Conservation (phyloP, 225 moss, liverwort and hornwort genomes). For the Marchantia paleacea region DNA sequence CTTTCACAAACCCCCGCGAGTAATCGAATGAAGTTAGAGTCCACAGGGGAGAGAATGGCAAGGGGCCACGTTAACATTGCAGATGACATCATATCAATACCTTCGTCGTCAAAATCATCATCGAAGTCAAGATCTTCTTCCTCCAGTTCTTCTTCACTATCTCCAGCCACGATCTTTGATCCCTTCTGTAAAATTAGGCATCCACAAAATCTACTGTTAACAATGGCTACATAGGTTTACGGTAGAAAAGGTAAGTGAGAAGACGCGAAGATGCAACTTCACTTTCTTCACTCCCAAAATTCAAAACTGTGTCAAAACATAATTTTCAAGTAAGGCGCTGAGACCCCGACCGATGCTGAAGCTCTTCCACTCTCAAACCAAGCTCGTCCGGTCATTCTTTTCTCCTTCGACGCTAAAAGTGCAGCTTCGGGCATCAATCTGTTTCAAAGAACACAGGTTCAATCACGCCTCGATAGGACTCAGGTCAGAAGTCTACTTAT, state of each 20-base stretch:
- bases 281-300: not conserved
- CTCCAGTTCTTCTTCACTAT: conserved; percentile 54
- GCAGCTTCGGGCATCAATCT: conserved; percentile 81
- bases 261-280: no score
- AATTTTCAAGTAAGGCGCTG: not conserved
- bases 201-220: not conserved
- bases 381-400: conserved; percentile 57
- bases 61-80: not conserved
- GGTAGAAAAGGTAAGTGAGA: not conserved
- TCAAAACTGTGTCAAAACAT: not conserved
- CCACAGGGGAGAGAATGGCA: no score
- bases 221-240: no score
- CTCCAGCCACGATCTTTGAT: conserved; percentile 48
- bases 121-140: conserved; percentile 71
- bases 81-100: conserved; percentile 15
- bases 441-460: not conserved
- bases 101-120: conserved; percentile 87
- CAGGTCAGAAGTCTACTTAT: no score
- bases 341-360: conserved; percentile 30
- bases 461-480: no score
- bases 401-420: conserved; percentile 81
- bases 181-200: conserved; percentile 44
- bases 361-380: conserved; percentile 75
- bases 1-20: not conserved
- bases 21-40: not conserved